A percentile compares a stretch with the other conserved stretches of the same genome.
phyloP scores from a whole-genome alignment of 1,284 basidiomycete species.

The Cutaneotrichosporon sp. region DNA sequence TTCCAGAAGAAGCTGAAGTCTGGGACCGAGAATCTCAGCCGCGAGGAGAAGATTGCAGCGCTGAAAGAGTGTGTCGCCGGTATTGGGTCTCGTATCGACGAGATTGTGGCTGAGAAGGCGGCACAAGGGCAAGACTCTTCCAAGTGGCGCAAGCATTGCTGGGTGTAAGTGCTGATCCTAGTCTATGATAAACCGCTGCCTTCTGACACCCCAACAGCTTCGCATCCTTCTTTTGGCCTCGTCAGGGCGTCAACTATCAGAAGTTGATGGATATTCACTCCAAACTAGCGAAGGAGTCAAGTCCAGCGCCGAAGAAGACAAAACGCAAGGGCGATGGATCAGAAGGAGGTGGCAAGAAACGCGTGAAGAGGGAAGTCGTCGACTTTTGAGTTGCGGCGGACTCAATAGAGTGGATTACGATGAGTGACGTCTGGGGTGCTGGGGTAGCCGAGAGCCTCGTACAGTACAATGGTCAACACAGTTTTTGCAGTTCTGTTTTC shows the following conservation, averaged over 20 bases:
- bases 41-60: slow-evolving; percentile 91
- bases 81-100: slow-evolving; percentile 88
- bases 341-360: slow-evolving; percentile 30
- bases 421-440: too few species aligned
- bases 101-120: slow-evolving; percentile 70
- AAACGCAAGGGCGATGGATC: slow-evolving; percentile 33
- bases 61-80: slow-evolving; percentile 92
- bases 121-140: slow-evolving; percentile 70
- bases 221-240: slow-evolving; percentile 94
- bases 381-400: background rate
- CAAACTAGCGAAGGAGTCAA: slow-evolving; percentile 59
- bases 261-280: slow-evolving; percentile 89
- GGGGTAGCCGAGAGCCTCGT: background rate
- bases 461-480: too few species aligned
- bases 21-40: slow-evolving; percentile 83
- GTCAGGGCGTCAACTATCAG: slow-evolving; percentile 78
- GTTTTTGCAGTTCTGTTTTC: too few species aligned
- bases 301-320: slow-evolving; percentile 17
- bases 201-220: slow-evolving; percentile 56
- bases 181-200: too few species aligned
- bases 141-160: slow-evolving; percentile 87
- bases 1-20: slow-evolving; percentile 86
- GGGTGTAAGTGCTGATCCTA: slow-evolving; percentile 81
- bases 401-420: background rate
- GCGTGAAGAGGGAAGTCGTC: slow-evolving; percentile 23